Evolutionary conservation across 2,329 filamentous ascomycete species (phyloP).

Genomic region (Rhytidhysteron rufulum): DNA sequence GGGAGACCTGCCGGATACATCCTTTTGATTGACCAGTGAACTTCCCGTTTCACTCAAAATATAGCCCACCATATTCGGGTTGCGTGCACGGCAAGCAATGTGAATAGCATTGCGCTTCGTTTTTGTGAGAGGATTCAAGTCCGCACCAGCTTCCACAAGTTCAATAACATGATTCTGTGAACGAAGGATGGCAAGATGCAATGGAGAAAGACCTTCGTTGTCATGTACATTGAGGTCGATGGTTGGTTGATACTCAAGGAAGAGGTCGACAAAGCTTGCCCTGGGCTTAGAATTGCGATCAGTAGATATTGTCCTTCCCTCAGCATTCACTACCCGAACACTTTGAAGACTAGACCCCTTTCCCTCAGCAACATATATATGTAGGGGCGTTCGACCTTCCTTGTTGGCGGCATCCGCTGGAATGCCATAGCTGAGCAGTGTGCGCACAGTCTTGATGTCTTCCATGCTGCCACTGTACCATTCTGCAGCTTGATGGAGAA

Average conservation of each 20-base stretch:
- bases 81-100: conserved; percentile 31
- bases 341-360: too few species aligned
- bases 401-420: background rate
- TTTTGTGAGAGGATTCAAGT: conserved; percentile 25
- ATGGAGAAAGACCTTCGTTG: conserved; percentile 16
- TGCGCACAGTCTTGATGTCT: background rate
- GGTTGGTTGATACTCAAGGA: conserved; percentile 4
- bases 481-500: conserved; percentile 3
- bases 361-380: too few species aligned
- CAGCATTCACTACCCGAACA: too few species aligned
- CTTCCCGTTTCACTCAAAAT: conserved; percentile 6
- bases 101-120: conserved; percentile 40
- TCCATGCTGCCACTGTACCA: background rate
- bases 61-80: conserved; percentile 33
- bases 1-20: conserved; percentile 5
- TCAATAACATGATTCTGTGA: conserved; percentile 11
- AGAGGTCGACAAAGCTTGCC: background rate
- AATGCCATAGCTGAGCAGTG: background rate
- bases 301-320: background rate
- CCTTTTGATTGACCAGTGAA: conserved; percentile 5
- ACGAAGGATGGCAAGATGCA: conserved; percentile 13
- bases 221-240: conserved; percentile 10
- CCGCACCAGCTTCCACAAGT: conserved; percentile 37
- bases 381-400: background rate
- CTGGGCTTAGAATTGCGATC: background rate